Conservation (phyloP, 257 asterid species). For the Penstemon eatonii region DNA sequence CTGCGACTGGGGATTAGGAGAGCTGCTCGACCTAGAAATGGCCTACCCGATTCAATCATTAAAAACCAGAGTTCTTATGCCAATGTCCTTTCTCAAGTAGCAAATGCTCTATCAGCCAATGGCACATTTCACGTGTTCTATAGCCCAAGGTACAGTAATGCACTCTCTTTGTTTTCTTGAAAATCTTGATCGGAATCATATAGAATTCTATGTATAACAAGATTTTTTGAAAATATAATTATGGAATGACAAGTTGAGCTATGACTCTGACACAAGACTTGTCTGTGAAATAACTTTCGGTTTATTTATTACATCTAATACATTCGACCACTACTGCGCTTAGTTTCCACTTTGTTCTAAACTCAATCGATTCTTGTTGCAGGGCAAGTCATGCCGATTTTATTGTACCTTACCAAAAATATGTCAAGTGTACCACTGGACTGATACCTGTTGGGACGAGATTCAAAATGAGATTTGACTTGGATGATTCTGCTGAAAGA, state of each 20-base stretch:
- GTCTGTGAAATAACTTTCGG: too few species aligned
- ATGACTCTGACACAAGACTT: too few species aligned
- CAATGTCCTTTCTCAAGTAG: conserved; percentile 70
- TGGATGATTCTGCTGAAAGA: conserved; percentile 95
- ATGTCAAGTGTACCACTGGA: conserved; percentile 53
- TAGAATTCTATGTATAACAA: too few species aligned
- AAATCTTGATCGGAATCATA: background rate
- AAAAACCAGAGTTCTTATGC: conserved; percentile 72
- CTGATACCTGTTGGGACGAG: conserved; percentile 73
- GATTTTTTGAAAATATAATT: too few species aligned
- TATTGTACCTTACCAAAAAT: conserved; percentile 70
- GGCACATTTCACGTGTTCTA: conserved; percentile 63
- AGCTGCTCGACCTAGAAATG: conserved; percentile 89
- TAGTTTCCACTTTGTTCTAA: background rate
- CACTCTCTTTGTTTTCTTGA: conserved; percentile 21
- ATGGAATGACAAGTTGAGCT: too few species aligned
- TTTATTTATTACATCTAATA: too few species aligned
- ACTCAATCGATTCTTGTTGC: background rate
- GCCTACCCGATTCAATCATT: conserved; percentile 80
- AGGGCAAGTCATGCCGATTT: conserved; percentile 87
- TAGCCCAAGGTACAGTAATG: conserved; percentile 69
- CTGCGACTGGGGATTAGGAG: conserved; percentile 86
- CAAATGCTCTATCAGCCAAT: conserved; percentile 63
- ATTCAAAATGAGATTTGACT: conserved; percentile 79
- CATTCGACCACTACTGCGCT: too few species aligned